Conservation (phyloP, 106 monocot species). For the Dendrobium nobile region DNA sequence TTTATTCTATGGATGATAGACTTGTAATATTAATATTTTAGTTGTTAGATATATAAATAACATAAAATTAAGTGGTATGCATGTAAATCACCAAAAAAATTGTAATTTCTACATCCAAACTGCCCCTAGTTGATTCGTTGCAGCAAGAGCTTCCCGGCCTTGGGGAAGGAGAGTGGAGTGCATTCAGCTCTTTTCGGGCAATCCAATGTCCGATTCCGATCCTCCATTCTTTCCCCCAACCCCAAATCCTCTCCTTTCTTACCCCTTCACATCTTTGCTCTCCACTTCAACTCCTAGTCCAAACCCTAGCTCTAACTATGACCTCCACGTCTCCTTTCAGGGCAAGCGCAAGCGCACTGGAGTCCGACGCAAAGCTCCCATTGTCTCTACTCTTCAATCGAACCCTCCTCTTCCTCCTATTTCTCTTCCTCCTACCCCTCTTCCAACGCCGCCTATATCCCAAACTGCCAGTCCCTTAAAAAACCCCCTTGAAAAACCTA, state of each 20-base stretch:
- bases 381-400: slow-evolving; percentile 9
- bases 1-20: too few species aligned
- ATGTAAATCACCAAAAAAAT: too few species aligned
- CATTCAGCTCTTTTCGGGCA: background rate
- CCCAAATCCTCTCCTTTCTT: background rate
- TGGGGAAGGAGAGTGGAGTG: background rate
- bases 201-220: slow-evolving; percentile 5
- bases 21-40: too few species aligned
- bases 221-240: background rate
- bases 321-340: slow-evolving; percentile 35
- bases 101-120: too few species aligned
- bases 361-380: slow-evolving; percentile 50
- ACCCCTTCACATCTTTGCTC: slow-evolving; percentile 3
- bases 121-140: too few species aligned
- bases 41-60: too few species aligned
- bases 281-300: slow-evolving; percentile 4
- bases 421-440: slow-evolving; percentile 4
- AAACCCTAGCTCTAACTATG: slow-evolving; percentile 24
- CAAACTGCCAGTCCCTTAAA: background rate
- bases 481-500: background rate
- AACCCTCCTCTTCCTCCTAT: slow-evolving; percentile 9
- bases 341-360: slow-evolving; percentile 93
- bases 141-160: too few species aligned
- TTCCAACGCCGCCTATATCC: background rate
- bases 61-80: too few species aligned